A percentile compares a stretch with the other conserved stretches of the same genome.
Evolutionary conservation across 2,329 filamentous ascomycete species (phyloP).

Genomic region (Aureobasidium pullulans): DNA sequence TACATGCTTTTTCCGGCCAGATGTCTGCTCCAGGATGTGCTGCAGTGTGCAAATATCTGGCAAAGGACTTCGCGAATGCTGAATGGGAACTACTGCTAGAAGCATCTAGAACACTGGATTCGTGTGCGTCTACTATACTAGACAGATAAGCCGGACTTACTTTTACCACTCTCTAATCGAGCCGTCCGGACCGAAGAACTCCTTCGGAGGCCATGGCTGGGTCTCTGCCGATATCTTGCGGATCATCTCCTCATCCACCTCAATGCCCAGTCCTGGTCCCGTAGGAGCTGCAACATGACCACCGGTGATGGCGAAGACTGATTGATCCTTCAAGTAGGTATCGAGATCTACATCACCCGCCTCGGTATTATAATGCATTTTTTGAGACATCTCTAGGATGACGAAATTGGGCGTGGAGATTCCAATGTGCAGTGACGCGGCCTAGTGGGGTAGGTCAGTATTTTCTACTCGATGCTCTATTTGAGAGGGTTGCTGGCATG

Average conservation of each 20-base stretch:
- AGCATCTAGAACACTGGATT: conserved; percentile 68
- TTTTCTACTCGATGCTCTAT: too few species aligned
- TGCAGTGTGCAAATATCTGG: conserved; percentile 69
- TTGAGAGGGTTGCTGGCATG: neutral
- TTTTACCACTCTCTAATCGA: conserved; percentile 59
- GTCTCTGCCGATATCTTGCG: conserved; percentile 51
- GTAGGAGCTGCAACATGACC: conserved; percentile 23
- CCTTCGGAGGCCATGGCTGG: conserved; percentile 58
- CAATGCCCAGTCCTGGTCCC: conserved; percentile 27
- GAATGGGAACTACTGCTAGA: conserved; percentile 86
- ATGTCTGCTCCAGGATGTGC: conserved; percentile 54
- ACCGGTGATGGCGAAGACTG: conserved; percentile 24
- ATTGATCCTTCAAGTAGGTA: conserved; percentile 25
- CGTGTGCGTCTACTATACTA: conserved; percentile 46
- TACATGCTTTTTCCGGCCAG: neutral
- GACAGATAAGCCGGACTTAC: neutral
- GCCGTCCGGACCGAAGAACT: conserved; percentile 61
- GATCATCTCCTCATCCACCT: conserved; percentile 57
- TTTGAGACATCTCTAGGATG: conserved; percentile 72
- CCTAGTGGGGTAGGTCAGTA: neutral
- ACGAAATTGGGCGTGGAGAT: conserved; percentile 56
- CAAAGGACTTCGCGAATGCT: conserved; percentile 70
- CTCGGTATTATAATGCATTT: conserved; percentile 68
- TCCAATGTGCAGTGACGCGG: conserved; percentile 63
- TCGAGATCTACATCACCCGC: conserved; percentile 54